Base-by-base conservation (phyloP, 2,329 filamentous ascomycete genomes). In the Decorospora gaudefroyi region DNA sequence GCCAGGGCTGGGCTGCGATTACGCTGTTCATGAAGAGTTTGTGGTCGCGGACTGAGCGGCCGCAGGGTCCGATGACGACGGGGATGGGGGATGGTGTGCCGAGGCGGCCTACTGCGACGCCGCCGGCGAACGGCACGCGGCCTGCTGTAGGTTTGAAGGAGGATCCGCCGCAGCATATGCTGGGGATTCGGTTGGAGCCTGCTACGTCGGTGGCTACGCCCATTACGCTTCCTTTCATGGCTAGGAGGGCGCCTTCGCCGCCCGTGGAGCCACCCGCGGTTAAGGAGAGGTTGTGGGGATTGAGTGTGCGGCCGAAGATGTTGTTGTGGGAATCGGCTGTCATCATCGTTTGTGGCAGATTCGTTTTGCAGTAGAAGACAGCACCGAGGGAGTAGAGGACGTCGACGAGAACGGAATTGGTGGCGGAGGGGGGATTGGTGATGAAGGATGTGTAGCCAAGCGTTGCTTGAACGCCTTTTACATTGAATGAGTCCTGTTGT, bases 161-260 rank as follows among this genome's bases (percentile, higher is more conserved):
- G 3, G 74, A 72, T 26, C 66, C 42, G 2, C 67, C 68, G 35
- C 71, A 70, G 71, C 91, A 91, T 59, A 96, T 90, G 42, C 95
- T 87, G 69, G 87, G 92, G 65, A 96, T 93, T 59, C 85, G 83
- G 62, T 95, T 85, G 40, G 70, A 74, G 1, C 78, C 78, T 1
- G 75, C 78, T 32, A 86, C 76, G 65, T 86, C 84, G 0, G 83
- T 86, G 0, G 81, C 82, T 9, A 85, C 74, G 1, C 84, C 84
- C 1, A 86, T 57, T 38, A 81, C 72, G 21, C 73, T 78, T 0
- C 83, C 83, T 18, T 76, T 73, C 72, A 86, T 76, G 4, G 77
- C 78, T 13, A 86, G 56, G 7, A 86, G 65, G 0, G 78, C 81
- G 0, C 77, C 83, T 61, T 87, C 84, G 9, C 86, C 86, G 8